Conservation (phyloP, 1,284 basidiomycete genomes). For the Stygiomarasmius scandens region DNA sequence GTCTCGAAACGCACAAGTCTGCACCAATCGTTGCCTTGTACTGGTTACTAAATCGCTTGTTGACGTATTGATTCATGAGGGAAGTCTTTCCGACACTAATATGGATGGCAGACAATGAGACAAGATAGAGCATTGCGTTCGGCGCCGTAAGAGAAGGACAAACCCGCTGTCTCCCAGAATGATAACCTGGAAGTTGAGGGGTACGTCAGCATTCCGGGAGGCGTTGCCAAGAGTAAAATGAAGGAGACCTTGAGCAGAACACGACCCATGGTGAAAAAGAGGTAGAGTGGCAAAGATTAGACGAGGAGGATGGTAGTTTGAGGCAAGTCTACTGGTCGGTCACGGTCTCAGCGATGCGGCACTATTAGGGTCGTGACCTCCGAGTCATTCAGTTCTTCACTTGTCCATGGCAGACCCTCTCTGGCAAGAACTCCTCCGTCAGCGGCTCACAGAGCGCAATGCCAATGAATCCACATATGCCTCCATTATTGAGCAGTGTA, state of each 20-base stretch:
- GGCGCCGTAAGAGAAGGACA: conserved; percentile 12
- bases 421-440: conserved; percentile 79
- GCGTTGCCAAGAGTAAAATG: background rate
- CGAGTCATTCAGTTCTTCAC: conserved; percentile 22
- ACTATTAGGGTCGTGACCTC: conserved; percentile 1
- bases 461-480: conserved; percentile 76
- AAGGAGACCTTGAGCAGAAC: conserved; percentile 88
- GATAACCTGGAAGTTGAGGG: conserved; percentile 71
- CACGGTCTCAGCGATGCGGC: background rate
- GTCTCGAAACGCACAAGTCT: conserved; percentile 69
- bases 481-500: conserved; percentile 88
- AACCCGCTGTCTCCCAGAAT: conserved; percentile 98
- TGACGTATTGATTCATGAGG: conserved; percentile 99
- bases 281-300: conserved; percentile 8
- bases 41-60: conserved; percentile 99
- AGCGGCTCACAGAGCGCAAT: conserved; percentile 79
- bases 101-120: conserved; percentile 17
- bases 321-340: background rate
- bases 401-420: conserved; percentile 71
- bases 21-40: conserved; percentile 98
- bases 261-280: conserved; percentile 62
- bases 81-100: conserved; percentile 98
- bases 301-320: conserved; percentile 8
- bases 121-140: conserved; percentile 2
- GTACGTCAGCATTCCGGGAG: conserved; percentile 3